Evolutionary conservation across 2,329 filamentous ascomycete genomes (phyloP).

Genomic region (Fusarium papillatum): DNA sequence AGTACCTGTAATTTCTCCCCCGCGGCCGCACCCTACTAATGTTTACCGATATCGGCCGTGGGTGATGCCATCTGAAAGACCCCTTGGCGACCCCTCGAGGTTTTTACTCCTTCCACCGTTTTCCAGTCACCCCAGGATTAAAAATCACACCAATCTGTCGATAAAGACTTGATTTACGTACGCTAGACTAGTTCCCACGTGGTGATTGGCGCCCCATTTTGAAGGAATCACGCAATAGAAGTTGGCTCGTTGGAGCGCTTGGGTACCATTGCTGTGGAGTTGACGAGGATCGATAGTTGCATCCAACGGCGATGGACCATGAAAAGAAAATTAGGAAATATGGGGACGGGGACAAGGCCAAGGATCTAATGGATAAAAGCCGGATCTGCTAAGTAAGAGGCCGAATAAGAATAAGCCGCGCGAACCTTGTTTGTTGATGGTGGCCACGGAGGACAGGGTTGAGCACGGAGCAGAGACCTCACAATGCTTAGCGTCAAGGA

Average conservation of each 20-base stretch:
- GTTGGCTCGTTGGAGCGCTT: background rate
- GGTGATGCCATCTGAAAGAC: background rate
- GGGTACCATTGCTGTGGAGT: slow-evolving; percentile 3
- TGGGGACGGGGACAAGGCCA: background rate
- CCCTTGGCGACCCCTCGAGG: background rate
- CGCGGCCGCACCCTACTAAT: background rate
- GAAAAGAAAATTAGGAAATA: background rate
- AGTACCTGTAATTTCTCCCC: background rate
- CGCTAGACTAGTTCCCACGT: slow-evolving; percentile 1
- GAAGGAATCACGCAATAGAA: background rate
- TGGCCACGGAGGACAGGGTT: background rate
- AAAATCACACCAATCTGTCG: background rate
- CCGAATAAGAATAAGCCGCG: slow-evolving; percentile 1
- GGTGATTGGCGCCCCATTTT: background rate
- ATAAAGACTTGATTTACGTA: background rate
- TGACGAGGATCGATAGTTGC: background rate
- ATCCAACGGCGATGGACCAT: background rate
- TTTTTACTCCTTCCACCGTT: background rate
- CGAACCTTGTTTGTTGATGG: background rate
- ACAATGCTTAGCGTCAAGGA: slow-evolving; percentile 5
- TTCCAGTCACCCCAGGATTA: background rate
- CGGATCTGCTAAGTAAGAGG: background rate
- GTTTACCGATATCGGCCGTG: background rate
- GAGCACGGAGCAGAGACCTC: background rate
- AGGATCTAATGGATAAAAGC: background rate